Percentiles rank a stretch among this genome's conserved stretches.
phyloP scores from a whole-genome alignment of 352 stramenopile genomes.

The Thalassiosira exigua region DNA sequence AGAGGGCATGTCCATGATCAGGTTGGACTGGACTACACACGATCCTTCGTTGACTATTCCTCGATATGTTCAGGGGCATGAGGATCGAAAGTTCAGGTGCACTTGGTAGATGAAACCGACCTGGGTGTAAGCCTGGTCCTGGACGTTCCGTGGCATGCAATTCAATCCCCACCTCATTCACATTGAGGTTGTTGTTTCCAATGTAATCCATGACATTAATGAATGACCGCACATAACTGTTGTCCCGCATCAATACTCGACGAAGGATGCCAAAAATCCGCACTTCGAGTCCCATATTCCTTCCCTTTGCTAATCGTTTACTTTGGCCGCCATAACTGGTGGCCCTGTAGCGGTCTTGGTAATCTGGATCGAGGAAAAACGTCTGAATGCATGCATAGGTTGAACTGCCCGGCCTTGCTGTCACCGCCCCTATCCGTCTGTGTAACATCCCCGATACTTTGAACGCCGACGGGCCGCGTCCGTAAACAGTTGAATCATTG shows the following conservation, averaged over 20 bases:
- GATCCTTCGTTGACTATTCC: background rate
- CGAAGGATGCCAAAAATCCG: background rate
- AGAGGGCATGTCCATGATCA: background rate
- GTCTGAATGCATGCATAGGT: background rate
- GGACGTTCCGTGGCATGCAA: background rate
- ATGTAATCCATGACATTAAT: slow-evolving; percentile 19
- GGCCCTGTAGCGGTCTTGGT: background rate
- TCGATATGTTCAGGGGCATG: background rate
- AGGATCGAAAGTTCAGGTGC: slow-evolving; percentile 14
- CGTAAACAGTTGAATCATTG: background rate
- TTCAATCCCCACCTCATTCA: slow-evolving; percentile 1
- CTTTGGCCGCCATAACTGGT: background rate
- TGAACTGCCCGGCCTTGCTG: too few relatives aligned
- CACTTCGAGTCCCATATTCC: background rate
- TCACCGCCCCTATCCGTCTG: background rate
- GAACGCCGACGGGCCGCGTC: background rate
- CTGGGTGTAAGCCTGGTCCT: background rate
- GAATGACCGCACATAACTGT: slow-evolving; percentile 11
- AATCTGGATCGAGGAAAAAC: slow-evolving; percentile 1
- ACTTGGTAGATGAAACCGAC: slow-evolving; percentile 5
- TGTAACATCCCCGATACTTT: background rate
- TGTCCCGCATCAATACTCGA: slow-evolving; percentile 5
- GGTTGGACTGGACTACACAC: background rate
- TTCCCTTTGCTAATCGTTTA: background rate
- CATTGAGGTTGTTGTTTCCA: slow-evolving; percentile 1